Evolutionary conservation across 2,329 filamentous ascomycete species (phyloP), one percentile per base, ranked within the genome.

Genomic region (Dendryphion nanum): DNA sequence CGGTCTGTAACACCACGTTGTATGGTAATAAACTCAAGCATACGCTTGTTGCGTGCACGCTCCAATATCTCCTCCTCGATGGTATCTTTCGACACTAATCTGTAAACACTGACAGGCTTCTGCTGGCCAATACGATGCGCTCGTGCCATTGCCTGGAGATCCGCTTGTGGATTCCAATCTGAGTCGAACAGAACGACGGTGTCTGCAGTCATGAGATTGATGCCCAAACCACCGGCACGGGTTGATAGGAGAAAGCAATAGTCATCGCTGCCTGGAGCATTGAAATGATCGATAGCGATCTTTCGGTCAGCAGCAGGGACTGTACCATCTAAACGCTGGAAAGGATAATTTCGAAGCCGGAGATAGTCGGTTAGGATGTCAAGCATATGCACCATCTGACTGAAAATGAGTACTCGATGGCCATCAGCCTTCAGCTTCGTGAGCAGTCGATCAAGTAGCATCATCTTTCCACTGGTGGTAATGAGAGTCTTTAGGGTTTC

Each of bases 371-470:
- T 88, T 2, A 98, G 76, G 37, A 98, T 93, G 58, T 98, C 90
- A 16, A 98, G 78, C 86, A 98, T 97, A 62, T 89, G 94, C 23
- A 98, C 94, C 93, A 98, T 98, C 63, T 98, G 93, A 64, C 91
- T 97, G 74, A 98, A 98, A 49, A 98, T 97, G 47, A 98, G 72
- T 10, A 98, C 94, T 38, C 93, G 87, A 67, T 98, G 93, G 33
- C 88, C 89, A 58, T 98, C 93, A 51, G 85, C 87, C 65, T 86
- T 95, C 50, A 98, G 72, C 68, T 98, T 98, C 5, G 86, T 85
- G 8, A 98, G 77, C n/a, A 98, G 81, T 61, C 90, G 89, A 55
- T 98, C 93, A 6, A 98, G 79, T 33, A 98, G 76, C 89, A 97
- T 97, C 93, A 98, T 96, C 71, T 98, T 98, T 53, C 94, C 94